Evolutionary conservation across 495 filamentous ascomycete genomes (phyloP).

Genomic region (Penicillium daleae): DNA sequence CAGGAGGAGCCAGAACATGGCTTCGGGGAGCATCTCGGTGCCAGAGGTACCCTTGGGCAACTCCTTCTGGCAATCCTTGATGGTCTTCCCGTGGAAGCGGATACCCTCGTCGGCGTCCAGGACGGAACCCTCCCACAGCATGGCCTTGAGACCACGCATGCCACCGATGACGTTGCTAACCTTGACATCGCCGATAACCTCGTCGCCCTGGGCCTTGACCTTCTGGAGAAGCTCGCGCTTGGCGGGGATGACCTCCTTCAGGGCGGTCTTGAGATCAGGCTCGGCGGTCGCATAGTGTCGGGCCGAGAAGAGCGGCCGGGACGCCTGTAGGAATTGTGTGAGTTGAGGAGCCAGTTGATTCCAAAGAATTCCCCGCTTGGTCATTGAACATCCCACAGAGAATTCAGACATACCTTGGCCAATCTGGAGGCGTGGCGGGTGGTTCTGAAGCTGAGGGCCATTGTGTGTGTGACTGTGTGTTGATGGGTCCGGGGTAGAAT

Average conservation of each 20-base stretch:
- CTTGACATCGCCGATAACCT: constrained; percentile 87
- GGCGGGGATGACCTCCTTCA: constrained; percentile 81
- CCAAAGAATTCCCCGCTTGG: background rate
- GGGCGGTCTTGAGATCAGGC: constrained; percentile 82
- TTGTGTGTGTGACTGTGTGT: constrained; percentile 23
- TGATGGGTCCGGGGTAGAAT: constrained; percentile 29
- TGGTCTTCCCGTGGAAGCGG: constrained; percentile 95
- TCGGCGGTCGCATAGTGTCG: constrained; percentile 65
- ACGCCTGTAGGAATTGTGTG: constrained; percentile 17
- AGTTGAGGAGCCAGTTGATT: background rate
- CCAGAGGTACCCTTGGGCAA: constrained; percentile 91
- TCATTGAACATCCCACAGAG: background rate
- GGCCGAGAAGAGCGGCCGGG: constrained; percentile 33
- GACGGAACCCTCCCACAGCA: constrained; percentile 98
- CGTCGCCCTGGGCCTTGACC: constrained; percentile 83
- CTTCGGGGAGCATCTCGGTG: constrained; percentile 98
- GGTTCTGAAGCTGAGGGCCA: constrained; percentile 44
- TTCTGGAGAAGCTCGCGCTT: constrained; percentile 92
- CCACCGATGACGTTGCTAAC: constrained; percentile 93
- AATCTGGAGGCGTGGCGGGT: constrained; percentile 45
- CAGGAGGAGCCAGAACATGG: constrained; percentile 99
- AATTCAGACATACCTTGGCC: constrained; percentile 36
- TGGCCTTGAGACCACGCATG: constrained; percentile 96
- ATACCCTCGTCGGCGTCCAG: constrained; percentile 97
- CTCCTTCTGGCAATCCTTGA: constrained; percentile 94